Base-by-base conservation (phyloP, 768 basidiomycete genomes). In the Boletales sp. region DNA sequence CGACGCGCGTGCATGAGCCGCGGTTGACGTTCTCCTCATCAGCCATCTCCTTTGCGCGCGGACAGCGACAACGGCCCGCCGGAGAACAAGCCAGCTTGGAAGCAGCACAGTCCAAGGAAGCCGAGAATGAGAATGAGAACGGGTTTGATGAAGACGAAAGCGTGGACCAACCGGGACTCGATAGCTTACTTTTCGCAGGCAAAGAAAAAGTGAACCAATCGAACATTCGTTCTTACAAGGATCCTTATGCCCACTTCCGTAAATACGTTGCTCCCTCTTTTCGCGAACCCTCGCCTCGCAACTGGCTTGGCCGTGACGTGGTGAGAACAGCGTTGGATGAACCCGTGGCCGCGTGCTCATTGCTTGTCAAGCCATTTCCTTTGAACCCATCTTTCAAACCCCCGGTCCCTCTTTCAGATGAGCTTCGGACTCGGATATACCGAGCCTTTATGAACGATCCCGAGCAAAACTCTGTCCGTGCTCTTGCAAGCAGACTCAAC, bases 351-450 rank as follows among this genome's bases (percentile, higher is more conserved):
- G 6, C 39, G 5, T 19, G 36, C 45, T 55, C 13, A 57, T 43
- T 11, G 14, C 4, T 34, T 11, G 1, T 47, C 15, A 50, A 94
- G 90, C 91, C 90, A 0, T 94, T 94, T 64, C 89, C 90, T 12
- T 73, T 89, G 69, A 94, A 95, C 61, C 82, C 82, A 6, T 82
- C 86, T 1, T 95, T 94, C 70, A 80, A 78, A 57, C 92, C 93
- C 6, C 87, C 87, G 11, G 67, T 81, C 7, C 91, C 92, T 6
- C 70, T 90, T 41, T 86, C 90, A 2, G 80, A 92, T 55, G 62
- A 57, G 8, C 64, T 80, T 36, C 78, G 83, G 38, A 71, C 75
- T 1, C 64, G 64, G 17, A 79, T 94, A 35, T 94, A 84, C 66
- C 53, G 69, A 6, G 69, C 76, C 19, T 88, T 79, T 66, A 78